Evolutionary conservation across 441 rosid species (phyloP).

Genomic region (Pelargonium fulgidum): DNA sequence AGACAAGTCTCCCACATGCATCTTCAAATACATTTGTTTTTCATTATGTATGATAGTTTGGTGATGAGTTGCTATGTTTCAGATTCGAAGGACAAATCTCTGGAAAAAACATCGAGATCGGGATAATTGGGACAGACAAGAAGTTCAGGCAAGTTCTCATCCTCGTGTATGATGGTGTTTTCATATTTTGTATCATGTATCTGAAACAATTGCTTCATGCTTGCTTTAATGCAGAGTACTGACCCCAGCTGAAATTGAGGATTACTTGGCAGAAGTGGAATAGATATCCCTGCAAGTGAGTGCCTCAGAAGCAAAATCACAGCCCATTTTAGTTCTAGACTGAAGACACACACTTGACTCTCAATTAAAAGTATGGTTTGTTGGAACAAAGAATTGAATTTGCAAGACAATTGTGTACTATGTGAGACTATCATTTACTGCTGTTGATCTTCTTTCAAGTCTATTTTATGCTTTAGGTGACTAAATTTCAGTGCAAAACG

Average conservation of each 20-base stretch:
- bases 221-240: slow-evolving; percentile 45
- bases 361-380: not conserved
- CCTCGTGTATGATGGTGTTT: not conserved
- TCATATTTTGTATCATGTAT: not conserved
- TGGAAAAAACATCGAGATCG: slow-evolving; percentile 91
- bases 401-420: not conserved
- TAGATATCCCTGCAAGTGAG: slow-evolving; percentile 18
- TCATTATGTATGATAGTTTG: not conserved
- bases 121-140: slow-evolving; percentile 78
- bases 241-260: slow-evolving; percentile 72
- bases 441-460: not conserved
- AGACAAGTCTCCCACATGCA: not conserved
- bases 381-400: not conserved
- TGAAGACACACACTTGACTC: not conserved
- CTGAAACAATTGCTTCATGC: not conserved
- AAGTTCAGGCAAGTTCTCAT: slow-evolving; percentile 58
- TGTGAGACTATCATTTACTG: not conserved
- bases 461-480: too few relatives aligned
- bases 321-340: not conserved
- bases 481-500: not conserved
- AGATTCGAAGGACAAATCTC: slow-evolving; percentile 98
- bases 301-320: too few relatives aligned
- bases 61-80: not conserved
- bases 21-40: too few relatives aligned
- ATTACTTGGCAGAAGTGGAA: slow-evolving; percentile 76